Conservation (phyloP, 129 eudicot species). For the Solidago caesia region DNA sequence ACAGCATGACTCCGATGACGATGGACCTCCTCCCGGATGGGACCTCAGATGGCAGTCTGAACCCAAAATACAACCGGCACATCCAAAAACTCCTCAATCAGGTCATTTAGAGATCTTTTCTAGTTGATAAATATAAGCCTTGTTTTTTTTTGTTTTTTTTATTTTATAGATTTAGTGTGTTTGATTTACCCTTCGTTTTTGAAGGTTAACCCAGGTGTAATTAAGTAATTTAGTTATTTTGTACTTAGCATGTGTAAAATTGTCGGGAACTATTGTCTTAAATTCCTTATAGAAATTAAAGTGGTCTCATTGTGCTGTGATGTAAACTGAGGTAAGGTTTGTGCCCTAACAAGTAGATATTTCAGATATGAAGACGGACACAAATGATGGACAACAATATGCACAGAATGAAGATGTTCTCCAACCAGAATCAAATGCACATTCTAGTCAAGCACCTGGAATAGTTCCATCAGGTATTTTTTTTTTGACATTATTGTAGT, state of each 20-base stretch:
- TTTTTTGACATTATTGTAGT: not conserved
- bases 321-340: conserved; percentile 13
- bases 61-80: conserved; percentile 15
- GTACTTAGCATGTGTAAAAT: conserved; percentile 10
- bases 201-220: not conserved
- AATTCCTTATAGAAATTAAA: not conserved
- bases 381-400: conserved; percentile 21
- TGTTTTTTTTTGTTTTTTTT: too few relatives aligned
- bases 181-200: not conserved
- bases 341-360: conserved; percentile 8
- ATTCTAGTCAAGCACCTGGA: not conserved
- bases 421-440: conserved; percentile 35
- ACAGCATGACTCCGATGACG: conserved; percentile 34
- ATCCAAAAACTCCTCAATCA: conserved; percentile 8
- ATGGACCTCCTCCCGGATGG: conserved; percentile 53
- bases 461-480: conserved; percentile 35
- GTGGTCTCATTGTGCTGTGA: not conserved
- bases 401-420: conserved; percentile 39
- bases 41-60: conserved; percentile 25
- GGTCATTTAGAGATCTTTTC: conserved; percentile 10
- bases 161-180: too few relatives aligned
- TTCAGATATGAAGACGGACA: conserved; percentile 35
- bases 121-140: not conserved
- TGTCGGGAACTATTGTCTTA: not conserved
- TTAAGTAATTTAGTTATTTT: not conserved